Percentiles rank a stretch among this genome's conserved stretches.
Evolutionary conservation across 257 asterid genomes (phyloP).

Genomic region (Perilla frutescens): DNA sequence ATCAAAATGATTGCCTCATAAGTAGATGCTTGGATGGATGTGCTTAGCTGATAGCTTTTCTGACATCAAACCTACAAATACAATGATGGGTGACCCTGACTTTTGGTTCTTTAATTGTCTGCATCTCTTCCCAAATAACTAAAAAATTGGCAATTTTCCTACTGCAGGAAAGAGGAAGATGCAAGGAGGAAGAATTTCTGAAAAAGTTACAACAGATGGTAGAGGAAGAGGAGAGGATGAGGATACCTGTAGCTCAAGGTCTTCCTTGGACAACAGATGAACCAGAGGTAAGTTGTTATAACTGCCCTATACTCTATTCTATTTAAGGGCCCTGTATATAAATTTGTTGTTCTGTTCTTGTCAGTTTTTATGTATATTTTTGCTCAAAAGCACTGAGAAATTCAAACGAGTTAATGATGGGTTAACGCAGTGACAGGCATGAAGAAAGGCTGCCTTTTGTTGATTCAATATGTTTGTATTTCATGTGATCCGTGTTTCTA

Average conservation of each 20-base stretch:
- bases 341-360: neutral
- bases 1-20: neutral
- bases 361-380: neutral
- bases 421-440: neutral
- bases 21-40: slow-evolving; percentile 28
- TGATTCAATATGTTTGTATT: neutral
- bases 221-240: slow-evolving; percentile 82
- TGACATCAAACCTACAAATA: slow-evolving; percentile 4
- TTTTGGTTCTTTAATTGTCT: slow-evolving; percentile 9
- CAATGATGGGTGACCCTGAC: neutral
- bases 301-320: slow-evolving; percentile 9
- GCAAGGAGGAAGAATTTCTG: slow-evolving; percentile 81
- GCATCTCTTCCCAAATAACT: slow-evolving; percentile 30
- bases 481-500: neutral
- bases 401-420: neutral
- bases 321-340: neutral
- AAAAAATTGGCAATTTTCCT: slow-evolving; percentile 26
- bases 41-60: slow-evolving; percentile 8
- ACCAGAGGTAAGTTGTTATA: slow-evolving; percentile 75
- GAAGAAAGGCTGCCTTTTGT: neutral
- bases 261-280: slow-evolving; percentile 98
- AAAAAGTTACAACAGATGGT: slow-evolving; percentile 71
- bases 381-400: neutral
- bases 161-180: slow-evolving; percentile 85
- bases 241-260: slow-evolving; percentile 92